These are phyloP conservation scores for Didymella pomorum DNA, from an alignment of 2,329 filamentous ascomycete genomes.

Conservation along the genomic window DNA sequence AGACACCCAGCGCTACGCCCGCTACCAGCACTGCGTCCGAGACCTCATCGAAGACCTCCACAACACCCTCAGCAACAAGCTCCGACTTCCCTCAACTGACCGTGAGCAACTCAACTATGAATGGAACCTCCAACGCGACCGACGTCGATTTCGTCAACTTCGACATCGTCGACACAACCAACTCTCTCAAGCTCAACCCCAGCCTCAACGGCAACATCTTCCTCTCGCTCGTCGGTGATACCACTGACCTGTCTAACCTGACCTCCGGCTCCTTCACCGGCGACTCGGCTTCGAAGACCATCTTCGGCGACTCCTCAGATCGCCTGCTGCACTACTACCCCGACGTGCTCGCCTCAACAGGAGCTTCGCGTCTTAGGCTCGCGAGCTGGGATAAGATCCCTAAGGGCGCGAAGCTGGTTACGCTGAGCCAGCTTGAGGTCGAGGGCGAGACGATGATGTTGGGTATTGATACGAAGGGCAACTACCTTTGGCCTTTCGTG, in stretches of 20 bases:
- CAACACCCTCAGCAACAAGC: constrained; percentile 7
- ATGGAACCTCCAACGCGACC: constrained; percentile 11
- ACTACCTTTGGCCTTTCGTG: constrained; percentile 17
- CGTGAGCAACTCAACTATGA: constrained; percentile 6
- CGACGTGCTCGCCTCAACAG: constrained; percentile 7
- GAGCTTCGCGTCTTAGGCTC: constrained; percentile 15
- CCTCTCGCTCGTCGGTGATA: constrained; percentile 13
- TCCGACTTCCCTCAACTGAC: background rate
- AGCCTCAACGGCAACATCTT: constrained; percentile 16
- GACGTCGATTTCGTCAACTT: constrained; percentile 13
- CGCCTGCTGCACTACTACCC: constrained; percentile 19
- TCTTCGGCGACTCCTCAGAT: constrained; percentile 15
- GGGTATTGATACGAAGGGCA: constrained; percentile 15
- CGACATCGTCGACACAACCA: constrained; percentile 15
- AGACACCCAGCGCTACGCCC: background rate
- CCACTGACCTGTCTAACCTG: constrained; percentile 13
- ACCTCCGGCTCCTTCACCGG: constrained; percentile 13
- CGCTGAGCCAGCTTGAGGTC: constrained; percentile 12
- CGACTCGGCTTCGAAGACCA: constrained; percentile 13
- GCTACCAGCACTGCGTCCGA: background rate
- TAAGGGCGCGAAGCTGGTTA: constrained; percentile 18
- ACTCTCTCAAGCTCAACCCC: constrained; percentile 15
- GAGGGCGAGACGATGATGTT: constrained; percentile 19
- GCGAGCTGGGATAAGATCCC: constrained; percentile 15
- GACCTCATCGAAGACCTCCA: background rate